Evolutionary conservation across 2,329 filamentous ascomycete genomes (phyloP), one percentile per base, ranked within the genome.

Genomic region (Fusarium sororula): DNA sequence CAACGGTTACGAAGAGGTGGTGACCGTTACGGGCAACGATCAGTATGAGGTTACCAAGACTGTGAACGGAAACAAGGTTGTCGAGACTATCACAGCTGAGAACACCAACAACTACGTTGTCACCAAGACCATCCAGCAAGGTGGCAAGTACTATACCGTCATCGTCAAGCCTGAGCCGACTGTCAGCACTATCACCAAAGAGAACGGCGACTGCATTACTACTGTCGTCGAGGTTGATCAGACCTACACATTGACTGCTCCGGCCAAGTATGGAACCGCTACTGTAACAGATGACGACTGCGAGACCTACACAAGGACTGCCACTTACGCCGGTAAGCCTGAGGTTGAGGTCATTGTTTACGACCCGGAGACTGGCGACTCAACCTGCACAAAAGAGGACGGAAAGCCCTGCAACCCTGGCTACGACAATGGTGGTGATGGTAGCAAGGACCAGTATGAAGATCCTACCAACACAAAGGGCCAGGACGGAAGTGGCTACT

Each of bases 261-360:
- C 78, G 24, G 68, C 72, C 22, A 69, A 77, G 32, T 78, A 74
- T 58, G 66, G 50, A 32, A 80, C 79, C 5, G 57, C 79, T 20
- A 76, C 77, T 22, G 69, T 76, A 35, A 78, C 76, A 14, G 73
- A 77, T 13, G 54, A 64, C 22, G 50, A 64, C 44, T 66, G 61
- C 41, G 65, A 76, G 35, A 75, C 73, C 32, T 42, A 63, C 17
- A 75, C 73, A 7, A 60, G 67, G n/a, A 75, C 73, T 24, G 66
- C 66, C 28, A 72, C 72, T 22, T 75, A 72, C 14, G 68, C 68
- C 5, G 74, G 69, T 20, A 61, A 79, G 59, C 53, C 50, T 22
- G 79, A 81, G 24, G 77, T 82, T 32, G 77, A 82, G 45, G 75
- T 81, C 47, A 79, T 77, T 66, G 74, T 81, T 47, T 78, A 80